Base-by-base conservation (phyloP, 371 early-diverging fungal species). In the Agmasoma carcini region DNA sequence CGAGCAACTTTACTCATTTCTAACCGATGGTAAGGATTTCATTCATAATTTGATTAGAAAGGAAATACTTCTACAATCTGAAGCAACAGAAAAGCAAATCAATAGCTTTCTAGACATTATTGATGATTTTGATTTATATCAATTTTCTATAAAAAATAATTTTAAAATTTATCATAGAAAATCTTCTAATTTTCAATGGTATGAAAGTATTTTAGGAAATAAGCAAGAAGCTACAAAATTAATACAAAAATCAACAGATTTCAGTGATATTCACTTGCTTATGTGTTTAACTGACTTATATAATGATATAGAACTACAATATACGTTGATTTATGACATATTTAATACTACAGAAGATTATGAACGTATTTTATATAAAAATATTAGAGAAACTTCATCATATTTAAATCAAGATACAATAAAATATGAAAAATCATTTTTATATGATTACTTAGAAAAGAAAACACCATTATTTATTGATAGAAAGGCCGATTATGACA, bases 61-160 rank as follows among this genome's bases (percentile, higher is more conserved):
- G 29, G 41, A 33, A 29, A 34, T 45, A 7, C 38, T 56, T 51
- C 48, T 65, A 46, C 31, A 29, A 29, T 20, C 23, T 36, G 40
- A 47, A 47, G 9, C 17, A 5, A 52, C 12, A 26, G 3, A 30
- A 7, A 17, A 19, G 12, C 15, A 40, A 7, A 5, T 61, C 19
- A 45, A 57, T 19, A 36, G 50, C 22, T 38, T 71, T 29, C 36
- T 74, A 6, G 55, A 59, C 17, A 34, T 45, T 11, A 20, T 71
- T 12, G 70, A 71, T 54, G 75, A 74, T 57, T 74, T 60, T 50
- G 56, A 63, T 22, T 22, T 74, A 14, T 74, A 71, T 46, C 26
- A 67, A 34, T 58, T 58, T 57, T 60, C 62, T 17, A 12, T 69
- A 27, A 38, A 60, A 1, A 64, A 63, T 25, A 48, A 45, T 1